Conservation (phyloP, 805 yeast genomes). For the Torulaspora delbrueckii region DNA sequence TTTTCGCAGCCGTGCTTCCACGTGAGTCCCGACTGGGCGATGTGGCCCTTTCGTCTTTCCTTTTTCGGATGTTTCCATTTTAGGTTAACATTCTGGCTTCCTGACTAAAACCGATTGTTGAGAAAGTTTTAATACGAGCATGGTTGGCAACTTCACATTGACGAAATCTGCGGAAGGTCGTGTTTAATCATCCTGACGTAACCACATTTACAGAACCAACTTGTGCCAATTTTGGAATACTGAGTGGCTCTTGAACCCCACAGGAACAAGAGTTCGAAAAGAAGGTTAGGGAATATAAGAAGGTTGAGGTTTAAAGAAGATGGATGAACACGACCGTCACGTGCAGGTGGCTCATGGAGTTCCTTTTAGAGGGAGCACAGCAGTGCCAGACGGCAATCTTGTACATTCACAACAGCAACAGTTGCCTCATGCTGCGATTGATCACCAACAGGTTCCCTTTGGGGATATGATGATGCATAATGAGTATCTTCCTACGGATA, state of each 20-base stretch:
- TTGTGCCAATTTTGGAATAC: background rate
- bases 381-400: background rate
- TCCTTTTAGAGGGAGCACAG: background rate
- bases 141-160: background rate
- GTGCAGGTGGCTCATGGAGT: constrained; percentile 1
- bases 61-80: background rate
- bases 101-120: background rate
- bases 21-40: background rate
- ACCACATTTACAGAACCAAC: background rate
- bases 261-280: background rate
- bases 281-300: background rate
- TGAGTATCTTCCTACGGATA: constrained; percentile 1
- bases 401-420: background rate
- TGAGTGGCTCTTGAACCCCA: background rate
- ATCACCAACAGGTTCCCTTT: background rate
- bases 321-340: constrained; percentile 4
- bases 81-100: background rate
- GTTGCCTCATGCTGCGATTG: background rate
- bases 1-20: background rate
- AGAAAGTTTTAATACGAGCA: background rate
- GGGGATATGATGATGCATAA: constrained; percentile 5
- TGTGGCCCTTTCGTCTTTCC: constrained; percentile 1
- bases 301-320: background rate
- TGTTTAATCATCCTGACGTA: background rate
- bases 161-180: background rate